phyloP scores from a whole-genome alignment of 2,329 filamentous ascomycete genomes.

The Phoma sp. region DNA sequence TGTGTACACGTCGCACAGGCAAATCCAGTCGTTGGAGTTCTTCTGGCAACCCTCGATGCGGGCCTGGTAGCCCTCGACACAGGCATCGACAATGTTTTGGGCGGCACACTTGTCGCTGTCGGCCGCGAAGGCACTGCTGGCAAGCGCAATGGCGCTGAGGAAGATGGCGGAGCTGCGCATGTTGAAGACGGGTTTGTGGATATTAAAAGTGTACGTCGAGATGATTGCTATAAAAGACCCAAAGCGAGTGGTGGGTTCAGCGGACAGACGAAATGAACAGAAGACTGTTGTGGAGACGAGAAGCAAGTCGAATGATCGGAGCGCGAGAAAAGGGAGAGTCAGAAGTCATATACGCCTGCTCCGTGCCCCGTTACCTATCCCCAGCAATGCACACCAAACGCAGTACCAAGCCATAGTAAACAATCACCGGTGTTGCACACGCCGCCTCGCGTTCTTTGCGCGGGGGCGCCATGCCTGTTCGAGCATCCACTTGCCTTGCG shows the following conservation, averaged over 20 bases:
- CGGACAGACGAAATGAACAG: not conserved
- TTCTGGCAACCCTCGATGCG: conserved; percentile 52
- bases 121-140: conserved; percentile 46
- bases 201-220: not conserved
- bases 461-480: not conserved
- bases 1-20: conserved; percentile 63
- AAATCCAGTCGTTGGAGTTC: conserved; percentile 58
- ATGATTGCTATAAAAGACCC: not conserved
- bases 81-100: conserved; percentile 58
- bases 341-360: not conserved
- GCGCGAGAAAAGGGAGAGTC: not conserved
- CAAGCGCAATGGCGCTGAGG: conserved; percentile 33
- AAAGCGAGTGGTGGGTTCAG: conserved; percentile 7
- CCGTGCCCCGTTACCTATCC: not conserved
- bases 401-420: conserved; percentile 8
- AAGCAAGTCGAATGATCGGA: conserved; percentile 1
- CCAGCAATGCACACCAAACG: not conserved
- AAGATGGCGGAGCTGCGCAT: conserved; percentile 45
- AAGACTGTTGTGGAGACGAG: not conserved
- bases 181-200: conserved; percentile 12
- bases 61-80: conserved; percentile 50
- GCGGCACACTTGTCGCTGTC: conserved; percentile 39
- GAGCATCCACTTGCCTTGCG: not conserved
- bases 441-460: conserved; percentile 1
- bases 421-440: conserved; percentile 6